Percentiles rank a stretch among this genome's conserved stretches.
phyloP scores from a whole-genome alignment of 2,329 filamentous ascomycete species.

The Aspergillus spinulosporus region DNA sequence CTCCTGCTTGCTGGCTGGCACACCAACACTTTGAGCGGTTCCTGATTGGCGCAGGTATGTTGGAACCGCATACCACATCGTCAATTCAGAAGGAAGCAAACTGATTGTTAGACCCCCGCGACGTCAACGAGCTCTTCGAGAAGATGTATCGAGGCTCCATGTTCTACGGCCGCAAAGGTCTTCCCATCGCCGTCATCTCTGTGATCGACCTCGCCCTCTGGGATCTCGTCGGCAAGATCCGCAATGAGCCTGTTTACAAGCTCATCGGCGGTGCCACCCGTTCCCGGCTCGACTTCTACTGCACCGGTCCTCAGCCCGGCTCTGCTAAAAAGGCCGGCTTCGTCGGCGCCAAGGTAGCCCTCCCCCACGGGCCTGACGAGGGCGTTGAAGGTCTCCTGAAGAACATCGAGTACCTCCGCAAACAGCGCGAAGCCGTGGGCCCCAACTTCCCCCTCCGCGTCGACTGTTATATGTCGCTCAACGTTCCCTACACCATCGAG shows the following conservation, averaged over 20 bases:
- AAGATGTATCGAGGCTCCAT: conserved; percentile 95
- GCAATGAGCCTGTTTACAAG: conserved; percentile 91
- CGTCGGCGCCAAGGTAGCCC: conserved; percentile 83
- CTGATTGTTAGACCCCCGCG: conserved; percentile 66
- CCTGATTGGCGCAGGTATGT: conserved; percentile 70
- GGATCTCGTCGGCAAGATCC: conserved; percentile 88
- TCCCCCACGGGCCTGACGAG: conserved; percentile 88
- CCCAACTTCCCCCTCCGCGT: conserved; percentile 92
- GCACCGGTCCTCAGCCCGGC: conserved; percentile 81
- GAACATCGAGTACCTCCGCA: conserved; percentile 84
- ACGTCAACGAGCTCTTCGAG: conserved; percentile 90
- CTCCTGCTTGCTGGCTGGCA: conserved; percentile 92
- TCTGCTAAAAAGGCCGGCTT: conserved; percentile 85
- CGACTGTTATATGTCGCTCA: conserved; percentile 96
- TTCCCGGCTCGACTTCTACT: conserved; percentile 85
- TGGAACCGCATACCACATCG: neutral
- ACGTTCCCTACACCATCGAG: conserved; percentile 89
- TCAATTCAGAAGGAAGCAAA: neutral
- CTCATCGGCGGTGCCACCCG: conserved; percentile 89
- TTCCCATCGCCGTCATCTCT: conserved; percentile 86
- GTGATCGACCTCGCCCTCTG: conserved; percentile 91
- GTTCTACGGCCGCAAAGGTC: conserved; percentile 94
- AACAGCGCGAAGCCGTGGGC: conserved; percentile 80
- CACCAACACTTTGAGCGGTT: conserved; percentile 93
- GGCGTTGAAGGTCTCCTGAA: conserved; percentile 78